Evolutionary conservation across 2,329 filamentous ascomycete genomes (phyloP).

Genomic region (Amphichorda felina): DNA sequence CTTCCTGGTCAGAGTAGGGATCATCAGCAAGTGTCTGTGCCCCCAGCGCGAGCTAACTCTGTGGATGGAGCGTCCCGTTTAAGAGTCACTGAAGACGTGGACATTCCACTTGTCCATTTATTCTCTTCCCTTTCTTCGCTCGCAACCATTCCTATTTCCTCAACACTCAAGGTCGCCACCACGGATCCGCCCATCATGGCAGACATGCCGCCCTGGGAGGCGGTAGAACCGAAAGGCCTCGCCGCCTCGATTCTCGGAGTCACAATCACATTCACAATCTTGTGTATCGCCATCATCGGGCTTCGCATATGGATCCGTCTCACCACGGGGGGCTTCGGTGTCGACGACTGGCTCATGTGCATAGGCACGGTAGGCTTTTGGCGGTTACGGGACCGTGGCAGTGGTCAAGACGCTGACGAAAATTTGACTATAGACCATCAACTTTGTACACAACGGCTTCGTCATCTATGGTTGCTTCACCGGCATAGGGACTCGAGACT

Average conservation of each 20-base stretch:
- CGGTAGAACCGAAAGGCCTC: constrained; percentile 1
- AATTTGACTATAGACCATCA: too few species aligned
- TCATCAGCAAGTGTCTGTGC: too few species aligned
- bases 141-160: too few species aligned
- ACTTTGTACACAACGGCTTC: background rate
- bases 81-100: too few species aligned
- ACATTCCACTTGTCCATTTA: too few species aligned
- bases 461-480: background rate
- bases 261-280: background rate
- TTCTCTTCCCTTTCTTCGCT: too few species aligned
- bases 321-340: background rate
- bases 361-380: background rate
- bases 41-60: too few species aligned
- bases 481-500: background rate
- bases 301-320: background rate
- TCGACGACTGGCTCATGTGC: constrained; percentile 1
- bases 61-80: too few species aligned
- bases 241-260: background rate
- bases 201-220: background rate
- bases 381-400: too few species aligned
- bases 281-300: background rate
- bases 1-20: background rate
- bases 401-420: too few species aligned
- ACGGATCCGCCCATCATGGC: too few species aligned
- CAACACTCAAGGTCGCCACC: too few species aligned